phyloP scores from a whole-genome alignment of 495 filamentous ascomycete genomes.

The Penicillium manginii region DNA sequence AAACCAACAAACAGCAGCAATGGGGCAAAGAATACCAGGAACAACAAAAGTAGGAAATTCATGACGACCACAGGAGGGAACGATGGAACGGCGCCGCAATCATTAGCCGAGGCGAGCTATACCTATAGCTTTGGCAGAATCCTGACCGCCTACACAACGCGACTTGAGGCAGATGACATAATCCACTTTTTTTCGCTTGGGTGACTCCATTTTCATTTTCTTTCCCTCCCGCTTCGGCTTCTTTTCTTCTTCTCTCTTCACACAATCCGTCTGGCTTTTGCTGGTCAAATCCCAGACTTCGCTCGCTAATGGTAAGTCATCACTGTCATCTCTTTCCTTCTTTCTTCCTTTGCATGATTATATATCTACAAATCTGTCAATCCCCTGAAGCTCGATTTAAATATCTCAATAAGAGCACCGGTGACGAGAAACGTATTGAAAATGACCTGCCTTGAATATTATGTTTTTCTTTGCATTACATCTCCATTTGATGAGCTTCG shows the following conservation, averaged over 20 bases:
- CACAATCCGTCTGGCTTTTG: slow-evolving; percentile 32
- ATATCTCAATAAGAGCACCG: slow-evolving; percentile 49
- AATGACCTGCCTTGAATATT: slow-evolving; percentile 37
- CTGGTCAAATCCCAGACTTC: slow-evolving; percentile 37
- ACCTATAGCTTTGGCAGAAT: too few species aligned
- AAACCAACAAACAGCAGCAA: slow-evolving; percentile 52
- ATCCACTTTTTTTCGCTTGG: slow-evolving; percentile 18
- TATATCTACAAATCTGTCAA: slow-evolving; percentile 83
- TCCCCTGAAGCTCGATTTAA: slow-evolving; percentile 68
- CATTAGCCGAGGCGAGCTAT: too few species aligned
- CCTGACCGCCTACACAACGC: slow-evolving; percentile 21
- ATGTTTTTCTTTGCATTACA: slow-evolving; percentile 7
- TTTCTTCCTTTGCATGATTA: slow-evolving; percentile 65
- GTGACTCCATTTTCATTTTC: slow-evolving; percentile 13
- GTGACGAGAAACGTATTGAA: slow-evolving; percentile 55
- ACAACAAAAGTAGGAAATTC: slow-evolving; percentile 54
- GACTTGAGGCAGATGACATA: slow-evolving; percentile 22
- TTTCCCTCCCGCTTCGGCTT: slow-evolving; percentile 28
- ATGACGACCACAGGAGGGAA: slow-evolving; percentile 30
- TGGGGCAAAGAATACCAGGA: slow-evolving; percentile 53
- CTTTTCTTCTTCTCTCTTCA: slow-evolving; percentile 20
- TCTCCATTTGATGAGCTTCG: slow-evolving; percentile 10
- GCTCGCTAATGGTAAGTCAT: slow-evolving; percentile 41
- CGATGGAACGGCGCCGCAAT: background rate
- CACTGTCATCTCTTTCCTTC: slow-evolving; percentile 5